A percentile compares a stretch with the other conserved stretches of the same genome.
phyloP scores from a whole-genome alignment of 345 rosid species.

The Mercurialis annua region DNA sequence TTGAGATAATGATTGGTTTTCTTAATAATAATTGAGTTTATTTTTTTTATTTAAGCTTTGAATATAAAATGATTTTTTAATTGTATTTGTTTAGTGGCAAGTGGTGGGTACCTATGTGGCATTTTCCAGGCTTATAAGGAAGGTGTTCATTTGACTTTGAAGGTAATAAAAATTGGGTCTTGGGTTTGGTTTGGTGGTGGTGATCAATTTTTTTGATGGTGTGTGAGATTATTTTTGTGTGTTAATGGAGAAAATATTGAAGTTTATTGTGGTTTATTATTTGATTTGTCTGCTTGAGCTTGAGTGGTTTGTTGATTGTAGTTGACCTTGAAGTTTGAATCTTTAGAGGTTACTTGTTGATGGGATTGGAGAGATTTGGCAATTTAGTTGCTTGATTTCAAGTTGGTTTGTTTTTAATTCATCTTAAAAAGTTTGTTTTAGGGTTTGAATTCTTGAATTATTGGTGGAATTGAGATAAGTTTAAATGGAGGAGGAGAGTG shows the following conservation, averaged over 20 bases:
- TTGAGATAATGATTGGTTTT: constrained; percentile 14
- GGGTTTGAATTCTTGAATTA: constrained; percentile 23
- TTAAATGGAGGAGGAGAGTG: constrained; percentile 65
- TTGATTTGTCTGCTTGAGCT: constrained; percentile 29
- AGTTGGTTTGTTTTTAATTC: constrained; percentile 12
- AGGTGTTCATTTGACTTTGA: constrained; percentile 48
- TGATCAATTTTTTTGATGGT: too few species aligned
- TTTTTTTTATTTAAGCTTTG: neutral
- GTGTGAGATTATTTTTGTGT: constrained; percentile 20
- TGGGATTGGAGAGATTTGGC: constrained; percentile 23
- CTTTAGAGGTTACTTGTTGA: constrained; percentile 7
- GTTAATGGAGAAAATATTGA: constrained; percentile 33
- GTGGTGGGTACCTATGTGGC: constrained; percentile 27
- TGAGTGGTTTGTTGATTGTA: constrained; percentile 34
- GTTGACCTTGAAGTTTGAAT: constrained; percentile 19
- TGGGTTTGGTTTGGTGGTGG: constrained; percentile 18
- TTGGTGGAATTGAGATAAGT: constrained; percentile 1
- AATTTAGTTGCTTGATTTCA: constrained; percentile 17
- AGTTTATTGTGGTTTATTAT: constrained; percentile 22
- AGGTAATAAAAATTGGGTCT: constrained; percentile 11
- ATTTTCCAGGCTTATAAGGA: constrained; percentile 50
- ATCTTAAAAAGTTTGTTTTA: constrained; percentile 22
- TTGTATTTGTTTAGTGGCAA: constrained; percentile 22
- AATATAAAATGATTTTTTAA: neutral
- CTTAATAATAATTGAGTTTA: constrained; percentile 14